These are phyloP conservation scores for Brassica juncea DNA, from an alignment of 345 rosid genomes.

Conservation along the genomic window DNA sequence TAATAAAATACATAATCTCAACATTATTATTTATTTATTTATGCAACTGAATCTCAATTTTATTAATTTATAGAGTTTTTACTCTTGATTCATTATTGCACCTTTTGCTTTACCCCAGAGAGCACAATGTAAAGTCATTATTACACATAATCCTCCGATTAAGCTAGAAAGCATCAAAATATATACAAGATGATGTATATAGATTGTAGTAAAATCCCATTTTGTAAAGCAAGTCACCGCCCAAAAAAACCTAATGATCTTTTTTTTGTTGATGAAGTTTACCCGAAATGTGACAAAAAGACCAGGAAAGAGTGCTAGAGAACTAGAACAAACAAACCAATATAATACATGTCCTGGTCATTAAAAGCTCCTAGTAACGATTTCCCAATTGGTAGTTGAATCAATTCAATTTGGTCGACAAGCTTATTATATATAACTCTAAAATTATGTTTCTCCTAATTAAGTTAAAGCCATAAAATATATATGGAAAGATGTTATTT, in stretches of 20 bases:
- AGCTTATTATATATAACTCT: not conserved
- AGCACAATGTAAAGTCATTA: not conserved
- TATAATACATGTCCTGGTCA: not conserved
- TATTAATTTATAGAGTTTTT: too few species aligned
- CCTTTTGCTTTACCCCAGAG: not conserved
- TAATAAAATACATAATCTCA: too few species aligned
- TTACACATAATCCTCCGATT: not conserved
- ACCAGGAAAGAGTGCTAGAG: not conserved
- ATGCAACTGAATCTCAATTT: too few species aligned
- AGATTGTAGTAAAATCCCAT: not conserved
- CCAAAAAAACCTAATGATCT: not conserved
- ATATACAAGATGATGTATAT: not conserved
- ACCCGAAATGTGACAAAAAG: not conserved
- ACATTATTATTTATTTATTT: too few species aligned
- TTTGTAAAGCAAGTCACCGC: not conserved
- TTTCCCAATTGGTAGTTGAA: not conserved
- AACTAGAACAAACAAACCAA: not conserved
- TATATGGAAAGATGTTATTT: not conserved
- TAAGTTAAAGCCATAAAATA: not conserved
- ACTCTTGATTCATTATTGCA: not conserved
- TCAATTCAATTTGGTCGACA: not conserved
- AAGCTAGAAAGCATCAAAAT: not conserved
- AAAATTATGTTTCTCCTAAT: not conserved
- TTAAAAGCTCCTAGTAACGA: not conserved
- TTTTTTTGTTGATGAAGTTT: not conserved